These are phyloP conservation scores for Ciborinia camelliae DNA, from an alignment of 2,329 filamentous ascomycete species.

Conservation along the genomic window DNA sequence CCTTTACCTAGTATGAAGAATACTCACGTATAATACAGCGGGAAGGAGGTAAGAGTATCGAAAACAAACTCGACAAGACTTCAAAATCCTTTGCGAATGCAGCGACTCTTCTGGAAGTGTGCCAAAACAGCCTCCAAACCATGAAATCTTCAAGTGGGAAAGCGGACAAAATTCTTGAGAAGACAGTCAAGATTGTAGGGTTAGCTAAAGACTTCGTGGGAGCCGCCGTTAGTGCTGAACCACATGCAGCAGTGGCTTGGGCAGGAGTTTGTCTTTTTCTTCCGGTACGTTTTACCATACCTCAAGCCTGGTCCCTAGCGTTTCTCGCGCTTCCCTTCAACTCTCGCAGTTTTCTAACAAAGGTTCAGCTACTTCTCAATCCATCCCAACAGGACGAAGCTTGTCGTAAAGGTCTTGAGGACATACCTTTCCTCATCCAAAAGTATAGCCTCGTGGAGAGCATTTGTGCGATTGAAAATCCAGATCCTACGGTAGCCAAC, in stretches of 20 bases:
- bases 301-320: neutral
- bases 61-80: neutral
- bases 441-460: slow-evolving; percentile 1
- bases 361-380: neutral
- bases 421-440: neutral
- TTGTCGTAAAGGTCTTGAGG: neutral
- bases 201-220: neutral
- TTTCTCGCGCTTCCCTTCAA: neutral
- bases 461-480: neutral
- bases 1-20: neutral
- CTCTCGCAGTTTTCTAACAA: neutral
- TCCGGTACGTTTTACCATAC: neutral
- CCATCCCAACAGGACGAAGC: neutral
- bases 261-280: slow-evolving; percentile 8
- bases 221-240: neutral
- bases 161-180: neutral
- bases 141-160: neutral
- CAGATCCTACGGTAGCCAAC: neutral
- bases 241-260: slow-evolving; percentile 6
- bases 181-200: neutral
- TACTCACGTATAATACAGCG: neutral
- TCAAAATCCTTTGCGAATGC: neutral
- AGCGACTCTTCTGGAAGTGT: neutral
- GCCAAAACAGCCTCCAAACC: neutral
- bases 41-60: neutral